Conservation (phyloP, 768 basidiomycete species). For the Termitomyces titanicus region DNA sequence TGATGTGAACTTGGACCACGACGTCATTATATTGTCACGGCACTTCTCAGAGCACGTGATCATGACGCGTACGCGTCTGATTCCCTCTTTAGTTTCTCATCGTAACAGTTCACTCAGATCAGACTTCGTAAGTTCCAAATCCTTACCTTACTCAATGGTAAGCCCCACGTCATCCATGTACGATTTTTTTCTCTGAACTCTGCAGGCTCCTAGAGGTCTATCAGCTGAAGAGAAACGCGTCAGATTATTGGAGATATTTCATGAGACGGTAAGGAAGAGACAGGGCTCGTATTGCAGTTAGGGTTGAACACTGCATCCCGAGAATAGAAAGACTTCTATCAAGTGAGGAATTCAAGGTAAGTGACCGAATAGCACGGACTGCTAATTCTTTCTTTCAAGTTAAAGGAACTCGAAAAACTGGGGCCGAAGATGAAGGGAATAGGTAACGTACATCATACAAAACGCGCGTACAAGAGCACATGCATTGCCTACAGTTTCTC, state of each 20-base stretch:
- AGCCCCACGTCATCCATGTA: background rate
- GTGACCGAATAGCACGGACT: background rate
- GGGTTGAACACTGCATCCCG: background rate
- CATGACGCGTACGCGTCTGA: too few species aligned
- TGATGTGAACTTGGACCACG: too few species aligned
- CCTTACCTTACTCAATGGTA: constrained; percentile 11
- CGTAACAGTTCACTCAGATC: too few species aligned
- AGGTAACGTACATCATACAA: constrained; percentile 37
- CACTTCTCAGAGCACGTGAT: too few species aligned
- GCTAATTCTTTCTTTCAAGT: constrained; percentile 32
- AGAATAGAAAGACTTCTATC: constrained; percentile 77
- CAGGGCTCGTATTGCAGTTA: background rate
- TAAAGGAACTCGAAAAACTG: constrained; percentile 92
- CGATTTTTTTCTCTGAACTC: background rate
- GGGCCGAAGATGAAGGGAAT: constrained; percentile 90
- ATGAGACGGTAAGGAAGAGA: constrained; percentile 65
- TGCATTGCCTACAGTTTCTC: constrained; percentile 56
- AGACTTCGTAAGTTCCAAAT: too few species aligned
- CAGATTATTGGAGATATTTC: constrained; percentile 89
- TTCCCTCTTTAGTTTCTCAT: too few species aligned
- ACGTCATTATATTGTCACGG: too few species aligned
- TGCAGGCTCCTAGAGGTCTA: constrained; percentile 75
- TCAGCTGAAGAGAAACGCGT: constrained; percentile 88
- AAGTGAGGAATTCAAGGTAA: constrained; percentile 30
- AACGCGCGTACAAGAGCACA: background rate